Evolutionary conservation across 192 early-diverging fungal species (phyloP).

Genomic region (Funneliformis mosseae): DNA sequence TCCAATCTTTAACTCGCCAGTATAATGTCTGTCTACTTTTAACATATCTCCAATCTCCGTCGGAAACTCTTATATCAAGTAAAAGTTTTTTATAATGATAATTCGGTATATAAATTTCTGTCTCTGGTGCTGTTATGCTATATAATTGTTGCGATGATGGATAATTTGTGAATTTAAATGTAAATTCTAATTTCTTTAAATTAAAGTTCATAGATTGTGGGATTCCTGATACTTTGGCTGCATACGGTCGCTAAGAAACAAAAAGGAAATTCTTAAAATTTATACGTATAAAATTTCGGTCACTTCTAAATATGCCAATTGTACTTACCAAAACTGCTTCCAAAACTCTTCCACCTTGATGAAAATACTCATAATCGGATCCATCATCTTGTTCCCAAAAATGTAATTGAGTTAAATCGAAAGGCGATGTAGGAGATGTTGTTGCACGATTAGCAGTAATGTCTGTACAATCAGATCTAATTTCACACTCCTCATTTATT

Average conservation of each 20-base stretch:
- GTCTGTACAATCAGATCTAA: background rate
- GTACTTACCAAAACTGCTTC: conserved; percentile 71
- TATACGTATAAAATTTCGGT: background rate
- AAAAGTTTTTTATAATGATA: conserved; percentile 64
- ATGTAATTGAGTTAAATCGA: conserved; percentile 49
- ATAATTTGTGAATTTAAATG: conserved; percentile 58
- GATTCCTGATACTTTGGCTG: conserved; percentile 70
- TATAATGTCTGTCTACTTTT: conserved; percentile 68
- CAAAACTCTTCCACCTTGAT: conserved; percentile 73
- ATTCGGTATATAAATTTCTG: conserved; percentile 74
- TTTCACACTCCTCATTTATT: background rate
- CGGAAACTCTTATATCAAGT: conserved; percentile 61
- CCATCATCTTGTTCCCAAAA: conserved; percentile 40
- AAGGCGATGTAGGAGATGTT: conserved; percentile 54
- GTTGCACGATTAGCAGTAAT: background rate
- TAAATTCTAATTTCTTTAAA: conserved; percentile 60
- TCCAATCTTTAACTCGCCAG: conserved; percentile 47
- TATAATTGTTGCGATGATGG: conserved; percentile 37
- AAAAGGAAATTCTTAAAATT: background rate
- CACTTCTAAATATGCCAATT: background rate
- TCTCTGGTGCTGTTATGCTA: conserved; percentile 40
- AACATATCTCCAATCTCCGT: conserved; percentile 75
- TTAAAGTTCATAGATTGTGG: conserved; percentile 65
- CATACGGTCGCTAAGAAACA: conserved; percentile 70
- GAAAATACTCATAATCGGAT: conserved; percentile 40